phyloP scores from a whole-genome alignment of 768 basidiomycete genomes.

The Pulveroboletus sp. region DNA sequence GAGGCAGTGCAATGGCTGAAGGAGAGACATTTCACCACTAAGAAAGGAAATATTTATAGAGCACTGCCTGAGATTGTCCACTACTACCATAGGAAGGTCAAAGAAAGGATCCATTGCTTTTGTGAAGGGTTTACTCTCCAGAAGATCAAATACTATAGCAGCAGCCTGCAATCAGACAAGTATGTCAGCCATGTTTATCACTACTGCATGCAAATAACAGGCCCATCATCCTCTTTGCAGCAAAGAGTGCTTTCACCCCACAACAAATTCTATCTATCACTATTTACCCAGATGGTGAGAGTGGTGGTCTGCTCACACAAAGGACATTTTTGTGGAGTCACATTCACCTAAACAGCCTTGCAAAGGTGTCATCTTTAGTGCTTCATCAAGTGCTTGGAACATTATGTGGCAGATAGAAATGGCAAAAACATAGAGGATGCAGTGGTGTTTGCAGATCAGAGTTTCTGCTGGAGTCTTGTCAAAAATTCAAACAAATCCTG shows the following conservation, averaged over 20 bases:
- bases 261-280: not conserved
- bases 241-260: not conserved
- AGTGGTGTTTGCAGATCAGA: not conserved
- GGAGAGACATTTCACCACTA: not conserved
- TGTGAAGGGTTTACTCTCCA: no score
- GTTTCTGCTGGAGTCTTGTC: not conserved
- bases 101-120: no score
- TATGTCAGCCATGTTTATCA: not conserved
- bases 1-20: not conserved
- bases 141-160: no score
- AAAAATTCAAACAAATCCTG: not conserved
- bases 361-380: not conserved
- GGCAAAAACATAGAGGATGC: not conserved
- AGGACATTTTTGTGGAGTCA: not conserved
- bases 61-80: no score
- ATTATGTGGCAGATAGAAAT: not conserved
- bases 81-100: no score
- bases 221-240: no score
- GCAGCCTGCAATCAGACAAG: no score
- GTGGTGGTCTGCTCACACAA: not conserved
- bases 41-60: not conserved
- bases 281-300: conserved; percentile 2
- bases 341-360: not conserved
- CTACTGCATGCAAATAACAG: not conserved
- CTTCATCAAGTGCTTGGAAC: not conserved